Conservation (phyloP, 2,329 filamentous ascomycete genomes). For the Pestalotiopsis sp. region DNA sequence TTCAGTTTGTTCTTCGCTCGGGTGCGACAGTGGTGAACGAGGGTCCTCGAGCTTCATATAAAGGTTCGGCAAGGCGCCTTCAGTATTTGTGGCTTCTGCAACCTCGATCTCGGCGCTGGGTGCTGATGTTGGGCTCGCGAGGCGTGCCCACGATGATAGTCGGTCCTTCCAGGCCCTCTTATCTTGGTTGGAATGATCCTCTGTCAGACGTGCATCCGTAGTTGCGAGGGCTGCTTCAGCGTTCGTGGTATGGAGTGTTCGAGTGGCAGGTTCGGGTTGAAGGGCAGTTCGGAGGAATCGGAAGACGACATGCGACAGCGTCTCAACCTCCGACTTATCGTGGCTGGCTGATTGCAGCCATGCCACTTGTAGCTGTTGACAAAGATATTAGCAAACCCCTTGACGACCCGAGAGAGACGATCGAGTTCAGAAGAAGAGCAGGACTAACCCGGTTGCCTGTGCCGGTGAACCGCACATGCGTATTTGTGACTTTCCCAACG, state of each 20-base stretch:
- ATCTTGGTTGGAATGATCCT: slow-evolving; percentile 26
- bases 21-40: not conserved
- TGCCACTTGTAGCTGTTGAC: slow-evolving; percentile 35
- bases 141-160: slow-evolving; percentile 36
- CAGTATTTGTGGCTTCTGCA: slow-evolving; percentile 5
- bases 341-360: slow-evolving; percentile 40
- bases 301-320: slow-evolving; percentile 45
- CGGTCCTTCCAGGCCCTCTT: slow-evolving; percentile 41
- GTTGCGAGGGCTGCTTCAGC: not conserved
- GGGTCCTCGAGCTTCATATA: not conserved
- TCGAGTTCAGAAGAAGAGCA: not conserved
- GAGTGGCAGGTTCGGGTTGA: slow-evolving; percentile 21
- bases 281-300: slow-evolving; percentile 45
- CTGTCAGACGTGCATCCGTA: slow-evolving; percentile 27
- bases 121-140: slow-evolving; percentile 21
- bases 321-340: slow-evolving; percentile 33
- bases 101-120: not conserved
- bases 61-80: not conserved
- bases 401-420: not conserved
- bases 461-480: slow-evolving; percentile 22
- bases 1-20: not conserved
- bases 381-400: slow-evolving; percentile 9
- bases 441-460: slow-evolving; percentile 24
- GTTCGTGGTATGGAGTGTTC: slow-evolving; percentile 23
- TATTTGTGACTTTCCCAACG: slow-evolving; percentile 40